Base-by-base conservation (phyloP, 768 basidiomycete species). In the Panaeolus cyanescens region DNA sequence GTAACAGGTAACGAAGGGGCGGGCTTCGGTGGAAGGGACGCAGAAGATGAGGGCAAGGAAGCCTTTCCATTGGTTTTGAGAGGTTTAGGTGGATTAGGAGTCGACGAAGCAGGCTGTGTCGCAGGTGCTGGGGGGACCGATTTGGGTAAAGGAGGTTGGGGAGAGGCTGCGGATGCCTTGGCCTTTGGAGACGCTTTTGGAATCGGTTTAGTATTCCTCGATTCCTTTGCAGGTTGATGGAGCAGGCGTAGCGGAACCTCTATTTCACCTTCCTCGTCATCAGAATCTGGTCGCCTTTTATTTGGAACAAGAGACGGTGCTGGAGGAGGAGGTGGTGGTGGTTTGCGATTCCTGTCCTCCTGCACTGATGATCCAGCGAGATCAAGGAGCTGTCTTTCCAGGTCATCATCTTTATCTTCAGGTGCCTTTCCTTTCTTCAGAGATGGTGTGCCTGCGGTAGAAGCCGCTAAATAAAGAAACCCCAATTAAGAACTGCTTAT, bases 321-420 rank as follows among this genome's bases (percentile, higher is more conserved):
- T 20, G 45, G 25, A 25, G 45, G 3, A 9, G 42, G 22, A 45
- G 25, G 42, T 45, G 42, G 42, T 12, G 42, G 25, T 45, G 55
- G n/a, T 32, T 40, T 56, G 12, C 53, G 56, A 25, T 40, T 58
- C 6, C 39, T 59, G 3, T 62, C 63, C 22, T 64, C 66, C 3
- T 3, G 28, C 8, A 36, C 19, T 42, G 45, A 50, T 13, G 45
- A 50, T 50, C 45, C 45, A 5, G 61, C 45, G 22, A 66, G 37
- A 25, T 59, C 64, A 45, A 75, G 73, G 56, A 81, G 62, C 50
- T 79, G 68, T 59, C 81, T 77, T 60, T 77, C 79, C 22, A 81
- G 73, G 19, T 83, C 81, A 25, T 82, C 79, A 20, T 81, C 83
- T 0, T 83, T 75, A 25, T 71, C 72, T 30, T 69, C 72, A 9